Evolutionary conservation across 768 basidiomycete species (phyloP).

Genomic region (Xerocomellus amylosporus): DNA sequence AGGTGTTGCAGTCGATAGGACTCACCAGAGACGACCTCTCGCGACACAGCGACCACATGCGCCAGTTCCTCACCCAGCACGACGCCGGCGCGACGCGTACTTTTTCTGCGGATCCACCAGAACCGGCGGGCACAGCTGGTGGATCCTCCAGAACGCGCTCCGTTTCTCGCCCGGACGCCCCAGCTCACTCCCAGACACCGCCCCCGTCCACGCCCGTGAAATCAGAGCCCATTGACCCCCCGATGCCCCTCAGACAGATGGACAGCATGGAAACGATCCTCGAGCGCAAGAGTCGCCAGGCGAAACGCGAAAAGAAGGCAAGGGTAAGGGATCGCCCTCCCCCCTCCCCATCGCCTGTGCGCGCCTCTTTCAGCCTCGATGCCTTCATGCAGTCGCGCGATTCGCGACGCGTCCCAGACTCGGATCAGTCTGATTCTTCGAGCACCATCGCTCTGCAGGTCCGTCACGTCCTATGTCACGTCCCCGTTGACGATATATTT

Average conservation of each 20-base stretch:
- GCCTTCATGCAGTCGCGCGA: conserved; percentile 58
- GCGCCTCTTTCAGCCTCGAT: conserved; percentile 45
- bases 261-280: conserved; percentile 78
- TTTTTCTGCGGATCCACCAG: conserved; percentile 35
- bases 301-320: conserved; percentile 46
- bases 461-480: conserved; percentile 24
- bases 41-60: conserved; percentile 76
- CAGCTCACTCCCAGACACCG: conserved; percentile 37
- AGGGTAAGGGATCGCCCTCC: conserved; percentile 50
- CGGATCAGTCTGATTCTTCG: conserved; percentile 33
- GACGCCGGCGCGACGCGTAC: conserved; percentile 45
- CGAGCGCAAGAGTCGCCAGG: conserved; percentile 62
- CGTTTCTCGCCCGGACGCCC: conserved; percentile 49
- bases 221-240: conserved; percentile 52
- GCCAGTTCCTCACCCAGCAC: conserved; percentile 66
- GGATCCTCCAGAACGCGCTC: conserved; percentile 42
- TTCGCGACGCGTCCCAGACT: conserved; percentile 38
- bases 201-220: conserved; percentile 61
- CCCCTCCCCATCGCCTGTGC: conserved; percentile 52
- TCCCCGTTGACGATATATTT: conserved; percentile 19
- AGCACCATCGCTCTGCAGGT: conserved; percentile 39
- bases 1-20: conserved; percentile 66
- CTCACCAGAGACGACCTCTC: conserved; percentile 74
- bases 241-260: conserved; percentile 52
- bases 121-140: conserved; percentile 38